A percentile compares a stretch with the other conserved stretches of the same genome.
These are phyloP conservation scores for Trichoderma sp. DNA, from an alignment of 2,329 filamentous ascomycete species.

Conservation along the genomic window DNA sequence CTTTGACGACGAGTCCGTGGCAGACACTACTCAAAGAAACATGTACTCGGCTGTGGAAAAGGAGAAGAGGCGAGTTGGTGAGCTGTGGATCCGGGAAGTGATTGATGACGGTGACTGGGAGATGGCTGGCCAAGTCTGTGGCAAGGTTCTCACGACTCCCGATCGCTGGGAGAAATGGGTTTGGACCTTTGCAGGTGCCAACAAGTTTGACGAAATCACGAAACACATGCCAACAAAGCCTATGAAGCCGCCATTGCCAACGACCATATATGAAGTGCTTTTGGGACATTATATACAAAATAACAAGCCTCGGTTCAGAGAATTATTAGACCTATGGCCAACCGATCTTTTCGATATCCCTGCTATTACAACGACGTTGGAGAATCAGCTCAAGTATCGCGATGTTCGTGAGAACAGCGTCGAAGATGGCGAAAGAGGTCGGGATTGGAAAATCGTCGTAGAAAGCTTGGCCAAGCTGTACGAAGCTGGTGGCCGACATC, in stretches of 20 bases:
- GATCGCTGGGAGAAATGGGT: constrained; percentile 95
- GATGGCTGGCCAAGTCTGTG: constrained; percentile 76
- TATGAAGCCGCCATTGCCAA: constrained; percentile 77
- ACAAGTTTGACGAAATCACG: constrained; percentile 88
- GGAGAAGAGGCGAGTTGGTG: constrained; percentile 88
- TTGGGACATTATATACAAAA: constrained; percentile 84
- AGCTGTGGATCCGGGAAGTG: constrained; percentile 89
- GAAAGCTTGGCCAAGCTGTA: constrained; percentile 83
- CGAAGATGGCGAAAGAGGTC: constrained; percentile 68
- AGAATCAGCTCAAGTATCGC: constrained; percentile 76
- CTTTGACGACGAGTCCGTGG: constrained; percentile 65
- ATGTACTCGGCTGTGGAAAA: constrained; percentile 71
- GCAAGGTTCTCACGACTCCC: constrained; percentile 77
- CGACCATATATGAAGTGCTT: constrained; percentile 83
- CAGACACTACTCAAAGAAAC: constrained; percentile 59
- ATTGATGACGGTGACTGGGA: constrained; percentile 74
- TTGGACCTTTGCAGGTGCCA: constrained; percentile 83
- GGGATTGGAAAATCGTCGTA: constrained; percentile 89
- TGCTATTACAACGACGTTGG: constrained; percentile 74
- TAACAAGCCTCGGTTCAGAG: constrained; percentile 73
- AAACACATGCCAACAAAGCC: constrained; percentile 76
- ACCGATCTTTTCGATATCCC: constrained; percentile 79
- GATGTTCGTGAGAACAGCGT: constrained; percentile 75
- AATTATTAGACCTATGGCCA: constrained; percentile 81
- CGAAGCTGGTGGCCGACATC: constrained; percentile 75